Base-by-base conservation (phyloP, 2,329 filamentous ascomycete species). In the Knoxdaviesia capensis region DNA sequence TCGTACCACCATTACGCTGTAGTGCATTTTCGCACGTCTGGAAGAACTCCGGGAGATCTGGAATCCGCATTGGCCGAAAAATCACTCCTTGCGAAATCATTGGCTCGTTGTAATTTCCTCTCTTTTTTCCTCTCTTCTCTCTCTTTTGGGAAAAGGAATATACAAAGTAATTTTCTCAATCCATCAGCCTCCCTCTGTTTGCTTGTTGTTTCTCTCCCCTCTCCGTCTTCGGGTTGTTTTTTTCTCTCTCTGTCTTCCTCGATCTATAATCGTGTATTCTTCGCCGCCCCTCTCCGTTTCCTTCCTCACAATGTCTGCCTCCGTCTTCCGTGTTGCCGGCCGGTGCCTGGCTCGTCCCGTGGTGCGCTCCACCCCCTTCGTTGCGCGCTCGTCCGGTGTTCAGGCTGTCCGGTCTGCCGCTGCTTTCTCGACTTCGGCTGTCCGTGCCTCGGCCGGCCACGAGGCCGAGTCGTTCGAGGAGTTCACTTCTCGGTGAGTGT, bases 401-500 rank as follows among this genome's bases (percentile, higher is more conserved):
- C 20, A 20, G 20, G 20, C 20, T 20, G 20, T 20, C 20, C 20
- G 20, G 20, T 20, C 20, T 20, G 20, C 20, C 20, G 20, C 20
- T 20, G 20, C 20, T 20, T 20, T 20, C 20, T 20, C 20, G 20
- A 20, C 20, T 20, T 80, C 74, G 57, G 69, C 66, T 48, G 58
- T 64, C 52, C 58, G 67, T 56, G 62, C 68, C 57, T 65, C 63
- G 52, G 59, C 59, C 54, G 65, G 71, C 57, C 83, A 93, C 64
- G 74, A 79, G 58, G 90, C 98, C 65, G 90, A 98, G 77, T 93
- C 82, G 56, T 98, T 94, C 55, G 90, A 98, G 71, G 87, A 96
- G 70, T 98, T 98, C 66, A 86, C 83, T 65, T 81, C 86, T 56
- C 87, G 90, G 90, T 98, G 40, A 46, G 44, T 46, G 34, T 41